A percentile compares a stretch with the other conserved stretches of the same genome.
phyloP scores from a whole-genome alignment of 83 land plant genomes.

The Picea engelmannii region DNA sequence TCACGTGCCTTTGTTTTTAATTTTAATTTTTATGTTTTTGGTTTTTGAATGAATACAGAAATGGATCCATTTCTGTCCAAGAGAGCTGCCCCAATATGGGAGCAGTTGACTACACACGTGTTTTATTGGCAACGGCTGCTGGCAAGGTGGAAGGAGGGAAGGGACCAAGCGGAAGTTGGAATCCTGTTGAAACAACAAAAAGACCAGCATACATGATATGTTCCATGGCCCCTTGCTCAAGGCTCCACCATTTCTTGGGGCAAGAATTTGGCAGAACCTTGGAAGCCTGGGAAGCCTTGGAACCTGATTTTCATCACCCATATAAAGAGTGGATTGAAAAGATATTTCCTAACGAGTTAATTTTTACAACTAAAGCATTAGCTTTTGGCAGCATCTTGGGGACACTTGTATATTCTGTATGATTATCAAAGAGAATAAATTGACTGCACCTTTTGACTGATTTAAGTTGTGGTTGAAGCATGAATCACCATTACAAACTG shows the following conservation, averaged over 20 bases:
- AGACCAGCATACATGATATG: constrained; percentile 77
- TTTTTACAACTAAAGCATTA: not conserved
- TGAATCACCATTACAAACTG: constrained; percentile 65
- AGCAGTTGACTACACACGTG: too few relatives aligned
- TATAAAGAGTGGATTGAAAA: constrained; percentile 82
- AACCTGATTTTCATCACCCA: constrained; percentile 40
- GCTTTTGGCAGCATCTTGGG: not conserved
- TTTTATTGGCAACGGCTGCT: constrained; percentile 71
- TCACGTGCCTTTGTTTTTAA: too few relatives aligned
- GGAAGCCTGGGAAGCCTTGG: too few relatives aligned
- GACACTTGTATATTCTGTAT: not conserved
- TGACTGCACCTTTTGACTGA: constrained; percentile 1
- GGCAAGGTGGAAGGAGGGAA: constrained; percentile 67
- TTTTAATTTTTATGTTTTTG: too few relatives aligned
- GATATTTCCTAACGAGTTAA: constrained; percentile 68
- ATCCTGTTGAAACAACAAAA: constrained; percentile 69
- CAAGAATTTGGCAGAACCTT: constrained; percentile 63
- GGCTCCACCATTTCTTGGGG: constrained; percentile 82
- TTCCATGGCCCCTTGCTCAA: constrained; percentile 97
- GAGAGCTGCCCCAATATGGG: too few relatives aligned
- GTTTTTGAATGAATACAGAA: too few relatives aligned
- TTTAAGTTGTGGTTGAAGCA: constrained; percentile 21
- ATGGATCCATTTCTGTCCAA: too few relatives aligned
- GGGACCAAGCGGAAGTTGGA: constrained; percentile 53
- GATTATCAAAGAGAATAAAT: not conserved